Evolutionary conservation across 306 rosid species (phyloP).

Genomic region (Rosa lucieae): DNA sequence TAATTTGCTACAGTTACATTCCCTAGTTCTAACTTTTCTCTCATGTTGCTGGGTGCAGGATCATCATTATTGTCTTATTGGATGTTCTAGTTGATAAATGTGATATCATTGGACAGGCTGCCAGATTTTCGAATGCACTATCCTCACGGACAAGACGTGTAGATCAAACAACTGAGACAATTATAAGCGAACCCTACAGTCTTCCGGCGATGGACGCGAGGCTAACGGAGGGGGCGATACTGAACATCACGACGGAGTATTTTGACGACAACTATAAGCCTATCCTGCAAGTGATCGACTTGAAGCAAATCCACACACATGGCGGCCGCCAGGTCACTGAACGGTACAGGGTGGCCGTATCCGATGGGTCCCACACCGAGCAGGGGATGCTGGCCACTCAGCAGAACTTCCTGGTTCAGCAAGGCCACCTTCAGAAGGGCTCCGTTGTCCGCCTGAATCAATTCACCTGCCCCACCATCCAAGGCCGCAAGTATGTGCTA

Average conservation of each 20-base stretch:
- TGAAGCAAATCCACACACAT: conserved; percentile 49
- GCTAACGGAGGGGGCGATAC: conserved; percentile 62
- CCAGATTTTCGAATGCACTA: no score
- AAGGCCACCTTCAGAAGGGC: conserved; percentile 59
- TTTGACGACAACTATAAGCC: conserved; percentile 43
- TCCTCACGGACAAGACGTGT: no score
- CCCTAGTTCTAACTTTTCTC: no score
- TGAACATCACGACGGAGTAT: conserved; percentile 37
- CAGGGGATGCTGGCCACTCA: conserved; percentile 82
- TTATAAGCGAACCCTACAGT: no score
- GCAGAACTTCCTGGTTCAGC: conserved; percentile 47
- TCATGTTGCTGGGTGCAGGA: no score
- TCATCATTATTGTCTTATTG: no score
- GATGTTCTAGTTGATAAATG: no score
- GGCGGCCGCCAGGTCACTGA: no score
- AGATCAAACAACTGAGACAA: no score
- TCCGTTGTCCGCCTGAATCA: conserved; percentile 50
- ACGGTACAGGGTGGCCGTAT: conserved; percentile 55
- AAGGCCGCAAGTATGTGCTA: conserved; percentile 59
- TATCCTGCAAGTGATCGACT: conserved; percentile 61
- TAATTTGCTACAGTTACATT: no score
- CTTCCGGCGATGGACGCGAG: conserved; percentile 36
- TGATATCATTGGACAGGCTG: no score
- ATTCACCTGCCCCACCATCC: conserved; percentile 57
- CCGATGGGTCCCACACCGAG: conserved; percentile 62